phyloP scores from a whole-genome alignment of 345 rosid species.

The Sisymbrium altissimum region DNA sequence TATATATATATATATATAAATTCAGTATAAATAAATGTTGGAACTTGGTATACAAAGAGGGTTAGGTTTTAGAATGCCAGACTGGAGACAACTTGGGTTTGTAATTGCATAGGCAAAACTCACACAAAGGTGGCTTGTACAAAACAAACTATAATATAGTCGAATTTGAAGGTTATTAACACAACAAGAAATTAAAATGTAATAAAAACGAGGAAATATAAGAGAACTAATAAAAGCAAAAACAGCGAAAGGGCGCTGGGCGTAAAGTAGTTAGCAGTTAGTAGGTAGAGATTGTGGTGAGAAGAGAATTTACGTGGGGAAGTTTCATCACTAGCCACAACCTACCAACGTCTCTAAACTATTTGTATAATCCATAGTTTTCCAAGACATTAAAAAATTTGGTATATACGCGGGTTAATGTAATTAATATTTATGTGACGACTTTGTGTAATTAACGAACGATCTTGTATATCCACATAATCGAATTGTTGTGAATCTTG shows the following conservation, averaged over 20 bases:
- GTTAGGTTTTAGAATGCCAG: conserved; percentile 24
- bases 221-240: neutral
- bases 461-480: neutral
- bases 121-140: conserved; percentile 22
- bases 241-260: conserved; percentile 28
- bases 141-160: conserved; percentile 4
- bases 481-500: neutral
- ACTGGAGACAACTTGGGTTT: conserved; percentile 12
- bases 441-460: neutral
- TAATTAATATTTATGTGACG: neutral
- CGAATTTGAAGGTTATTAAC: neutral
- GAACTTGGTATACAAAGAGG: neutral
- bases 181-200: neutral
- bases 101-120: conserved; percentile 18
- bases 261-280: conserved; percentile 30
- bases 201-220: neutral
- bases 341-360: conserved; percentile 19
- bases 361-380: neutral
- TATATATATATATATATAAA: too few relatives aligned
- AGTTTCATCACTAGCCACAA: conserved; percentile 28
- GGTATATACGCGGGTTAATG: neutral
- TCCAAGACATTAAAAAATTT: neutral
- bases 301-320: conserved; percentile 28
- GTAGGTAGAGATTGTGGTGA: conserved; percentile 35
- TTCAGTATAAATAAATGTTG: neutral